Evolutionary conservation across 2,329 filamentous ascomycete genomes (phyloP), one percentile per base, ranked within the genome.

Genomic region (Iodosphaeria phyllophila): DNA sequence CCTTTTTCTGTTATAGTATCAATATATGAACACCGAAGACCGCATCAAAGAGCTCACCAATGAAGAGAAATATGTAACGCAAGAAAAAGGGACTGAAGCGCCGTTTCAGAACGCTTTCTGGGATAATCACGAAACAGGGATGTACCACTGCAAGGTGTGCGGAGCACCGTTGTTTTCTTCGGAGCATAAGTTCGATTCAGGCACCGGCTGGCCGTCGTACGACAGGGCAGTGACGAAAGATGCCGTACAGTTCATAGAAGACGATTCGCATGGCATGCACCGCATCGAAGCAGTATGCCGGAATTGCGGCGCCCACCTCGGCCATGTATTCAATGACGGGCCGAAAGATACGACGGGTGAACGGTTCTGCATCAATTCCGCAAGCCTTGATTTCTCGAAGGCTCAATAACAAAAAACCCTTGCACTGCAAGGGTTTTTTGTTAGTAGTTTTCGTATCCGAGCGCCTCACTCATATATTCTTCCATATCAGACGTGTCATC

Each of bases 161-260:
- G 51, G 73, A 15, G 66, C 83, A 6, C 84, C 89, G 5, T 69
- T 98, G 11, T 98, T 98, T 66, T 86, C 74, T 49, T 84, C 89
- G 15, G 64, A 64, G 33, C 84, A 92, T 54, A 98, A 98, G 51
- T 98, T 98, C 64, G 79, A 79, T 50, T 91, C 79, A 11, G 82
- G 83, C 20, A 98, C 89, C 51, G 89, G 89, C 32, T 98, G 89
- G 89, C 89, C 89, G 1, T 89, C 89, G 8, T 98, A 95, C 54
- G 89, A 98, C 51, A 86, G 76, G 35, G 86, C 86, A 1, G 82
- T 98, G 8, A 79, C 69, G 18, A 63, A 86, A 32, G 75, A 86
- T 42, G n/a, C n/a, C n/a, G n/a, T n/a, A n/a, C n/a, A n/a, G n/a
- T n/a, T n/a, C n/a, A n/a, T n/a, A n/a, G 69, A 71, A 34, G 89